A percentile compares a stretch with the other conserved stretches of the same genome.
Conservation (phyloP, 1,284 basidiomycete species). For the Cryptococcus jaspeensis region DNA sequence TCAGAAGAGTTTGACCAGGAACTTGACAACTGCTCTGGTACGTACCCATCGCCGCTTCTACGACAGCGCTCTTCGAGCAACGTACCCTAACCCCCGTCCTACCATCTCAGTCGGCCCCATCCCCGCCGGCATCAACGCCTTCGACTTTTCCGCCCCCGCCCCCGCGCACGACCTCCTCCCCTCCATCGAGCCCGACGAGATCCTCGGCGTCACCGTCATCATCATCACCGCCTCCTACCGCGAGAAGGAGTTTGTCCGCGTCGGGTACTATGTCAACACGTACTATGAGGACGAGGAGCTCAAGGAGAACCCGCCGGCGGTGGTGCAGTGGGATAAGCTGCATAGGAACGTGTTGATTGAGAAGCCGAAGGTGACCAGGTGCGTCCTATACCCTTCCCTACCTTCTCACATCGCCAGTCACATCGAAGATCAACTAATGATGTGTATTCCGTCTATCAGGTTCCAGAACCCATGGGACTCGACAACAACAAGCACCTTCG, state of each 20-base stretch:
- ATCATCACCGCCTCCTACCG: slow-evolving; percentile 88
- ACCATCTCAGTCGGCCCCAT: slow-evolving; percentile 73
- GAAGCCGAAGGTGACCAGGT: slow-evolving; percentile 90
- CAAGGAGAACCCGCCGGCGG: slow-evolving; percentile 67
- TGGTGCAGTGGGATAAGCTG: slow-evolving; percentile 73
- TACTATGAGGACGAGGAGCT: slow-evolving; percentile 94
- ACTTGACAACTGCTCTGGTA: slow-evolving; percentile 84
- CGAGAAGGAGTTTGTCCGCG: slow-evolving; percentile 95
- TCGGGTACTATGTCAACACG: slow-evolving; percentile 99
- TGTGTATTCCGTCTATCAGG: slow-evolving; percentile 13
- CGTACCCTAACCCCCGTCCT: not conserved
- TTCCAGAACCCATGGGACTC: slow-evolving; percentile 51
- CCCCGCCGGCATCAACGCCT: slow-evolving; percentile 90
- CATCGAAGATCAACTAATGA: not conserved
- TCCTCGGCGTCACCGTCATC: slow-evolving; percentile 80
- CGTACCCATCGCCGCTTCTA: slow-evolving; percentile 15
- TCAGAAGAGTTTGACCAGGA: slow-evolving; percentile 92
- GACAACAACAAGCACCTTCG: slow-evolving; percentile 18
- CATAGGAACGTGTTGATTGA: slow-evolving; percentile 80
- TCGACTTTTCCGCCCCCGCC: slow-evolving; percentile 80
- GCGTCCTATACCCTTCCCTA: slow-evolving; percentile 21
- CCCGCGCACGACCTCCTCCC: slow-evolving; percentile 73
- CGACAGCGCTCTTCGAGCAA: not conserved
- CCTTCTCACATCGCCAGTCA: too few relatives aligned
- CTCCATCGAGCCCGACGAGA: slow-evolving; percentile 60